These are phyloP conservation scores for Melanomma pulvis-pyrius DNA, from an alignment of 495 filamentous ascomycete species.

Conservation along the genomic window DNA sequence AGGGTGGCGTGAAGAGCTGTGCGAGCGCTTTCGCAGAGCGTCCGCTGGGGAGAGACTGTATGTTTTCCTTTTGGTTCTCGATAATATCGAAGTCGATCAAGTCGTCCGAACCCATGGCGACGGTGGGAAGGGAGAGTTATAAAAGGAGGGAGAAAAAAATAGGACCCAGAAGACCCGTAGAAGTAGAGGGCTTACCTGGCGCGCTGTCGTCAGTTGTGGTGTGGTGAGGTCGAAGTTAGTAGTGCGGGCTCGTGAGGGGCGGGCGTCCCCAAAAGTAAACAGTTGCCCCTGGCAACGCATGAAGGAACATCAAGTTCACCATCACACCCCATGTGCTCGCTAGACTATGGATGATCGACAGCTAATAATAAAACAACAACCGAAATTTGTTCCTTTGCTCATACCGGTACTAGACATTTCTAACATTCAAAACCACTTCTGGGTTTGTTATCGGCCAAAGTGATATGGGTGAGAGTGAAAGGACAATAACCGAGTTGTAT, in stretches of 20 bases:
- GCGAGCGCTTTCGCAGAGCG: constrained; percentile 88
- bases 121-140: not conserved
- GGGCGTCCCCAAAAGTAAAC: not conserved
- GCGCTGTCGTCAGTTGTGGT: constrained; percentile 6
- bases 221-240: not conserved
- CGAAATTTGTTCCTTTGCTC: too few relatives aligned
- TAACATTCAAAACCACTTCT: too few relatives aligned
- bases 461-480: too few relatives aligned
- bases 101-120: constrained; percentile 52
- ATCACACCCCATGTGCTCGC: not conserved
- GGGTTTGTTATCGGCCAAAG: too few relatives aligned
- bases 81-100: constrained; percentile 92
- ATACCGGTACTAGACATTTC: too few relatives aligned
- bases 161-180: not conserved
- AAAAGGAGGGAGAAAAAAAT: constrained; percentile 1
- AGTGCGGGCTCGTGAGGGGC: not conserved
- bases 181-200: constrained; percentile 6
- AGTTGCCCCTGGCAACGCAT: not conserved
- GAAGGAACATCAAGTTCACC: not conserved
- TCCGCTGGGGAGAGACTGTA: constrained; percentile 87
- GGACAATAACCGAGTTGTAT: too few relatives aligned
- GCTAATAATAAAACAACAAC: too few relatives aligned
- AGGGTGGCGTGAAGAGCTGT: constrained; percentile 75
- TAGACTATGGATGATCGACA: too few relatives aligned
- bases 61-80: constrained; percentile 96